Evolutionary conservation across 2,329 filamentous ascomycete species (phyloP), one percentile per base, ranked within the genome.

Genomic region (Sporothrix humicola): DNA sequence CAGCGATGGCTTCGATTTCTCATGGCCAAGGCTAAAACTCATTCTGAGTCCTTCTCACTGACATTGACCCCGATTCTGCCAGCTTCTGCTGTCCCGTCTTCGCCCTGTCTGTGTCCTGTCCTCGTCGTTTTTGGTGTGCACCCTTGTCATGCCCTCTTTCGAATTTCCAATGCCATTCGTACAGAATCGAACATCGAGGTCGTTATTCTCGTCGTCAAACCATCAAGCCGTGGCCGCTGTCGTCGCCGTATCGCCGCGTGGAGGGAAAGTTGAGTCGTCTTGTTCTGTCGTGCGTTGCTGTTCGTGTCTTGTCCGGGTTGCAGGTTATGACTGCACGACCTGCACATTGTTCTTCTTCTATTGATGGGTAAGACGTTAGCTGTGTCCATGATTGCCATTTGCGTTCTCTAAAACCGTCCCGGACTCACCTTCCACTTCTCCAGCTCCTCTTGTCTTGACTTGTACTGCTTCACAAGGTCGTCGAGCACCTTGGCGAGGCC

Each of bases 381-480:
- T 65, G 37, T 12, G 58, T 63, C 10, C 31, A 12, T 17, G 13
- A 23, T 8, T 2, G 26, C 13, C 13, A 9, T 10, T 26, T 54
- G 54, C 71, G 13, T 68, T 61, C 37, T 42, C n/a, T 37, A 7
- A 37, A 37, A 37, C 31, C 23, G 73, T 9, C 20, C 10, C 20
- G 8, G 13, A 72, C 90, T 74, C 84, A 97, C 95, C 93, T 99
- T 99, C 96, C 96, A 99, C 82, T 92, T 95, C 81, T 99, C 95
- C 86, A 99, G 89, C 81, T 99, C 96, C 58, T 94, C 90, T 82
- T 99, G 95, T 84, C 97, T 97, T 46, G 87, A 85, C 86, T 97
- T 97, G 87, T 98, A 98, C 84, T 97, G 94, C 87, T 97, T 98
- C 77, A 98, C 89, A 76, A 99, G 85, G 81, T 98, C 95, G 76